Conservation (phyloP, 495 filamentous ascomycete species). For the Aspergillus affinis region DNA sequence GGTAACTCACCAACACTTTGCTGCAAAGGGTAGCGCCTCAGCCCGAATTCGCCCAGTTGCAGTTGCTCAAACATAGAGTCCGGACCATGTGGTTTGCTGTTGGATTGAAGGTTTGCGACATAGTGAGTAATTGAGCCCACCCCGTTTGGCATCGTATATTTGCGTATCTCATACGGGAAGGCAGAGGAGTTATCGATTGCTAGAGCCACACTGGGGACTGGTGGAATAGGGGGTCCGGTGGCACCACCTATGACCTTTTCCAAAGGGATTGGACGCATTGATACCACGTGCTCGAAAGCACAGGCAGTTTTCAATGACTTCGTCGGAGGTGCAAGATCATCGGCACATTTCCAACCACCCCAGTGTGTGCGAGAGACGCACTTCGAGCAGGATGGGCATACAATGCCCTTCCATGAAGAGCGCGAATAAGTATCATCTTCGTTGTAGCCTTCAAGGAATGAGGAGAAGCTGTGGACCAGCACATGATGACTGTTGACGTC, state of each 20-base stretch:
- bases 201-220: conserved; percentile 17
- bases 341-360: conserved; percentile 61
- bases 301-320: conserved; percentile 42
- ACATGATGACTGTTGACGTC: conserved; percentile 35
- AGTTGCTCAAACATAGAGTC: conserved; percentile 63
- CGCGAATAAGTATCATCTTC: conserved; percentile 31
- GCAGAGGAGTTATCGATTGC: conserved; percentile 19
- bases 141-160: conserved; percentile 34
- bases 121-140: conserved; percentile 65
- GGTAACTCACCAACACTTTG: conserved; percentile 37
- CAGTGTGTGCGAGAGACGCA: conserved; percentile 64
- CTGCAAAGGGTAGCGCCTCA: conserved; percentile 54
- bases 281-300: conserved; percentile 37
- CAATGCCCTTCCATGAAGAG: conserved; percentile 61
- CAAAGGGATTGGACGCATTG: conserved; percentile 37
- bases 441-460: conserved; percentile 30
- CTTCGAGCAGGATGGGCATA: conserved; percentile 67
- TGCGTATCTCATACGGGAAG: conserved; percentile 27
- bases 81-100: conserved; percentile 52
- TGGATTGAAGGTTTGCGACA: conserved; percentile 51
- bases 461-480: conserved; percentile 38
- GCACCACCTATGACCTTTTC: conserved; percentile 32
- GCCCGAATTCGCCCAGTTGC: conserved; percentile 56
- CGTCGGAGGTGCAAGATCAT: conserved; percentile 7
- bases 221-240: conserved; percentile 25